phyloP scores from a whole-genome alignment of 2,329 filamentous ascomycete species.

The Aspergillus pseudoviridinutans region DNA sequence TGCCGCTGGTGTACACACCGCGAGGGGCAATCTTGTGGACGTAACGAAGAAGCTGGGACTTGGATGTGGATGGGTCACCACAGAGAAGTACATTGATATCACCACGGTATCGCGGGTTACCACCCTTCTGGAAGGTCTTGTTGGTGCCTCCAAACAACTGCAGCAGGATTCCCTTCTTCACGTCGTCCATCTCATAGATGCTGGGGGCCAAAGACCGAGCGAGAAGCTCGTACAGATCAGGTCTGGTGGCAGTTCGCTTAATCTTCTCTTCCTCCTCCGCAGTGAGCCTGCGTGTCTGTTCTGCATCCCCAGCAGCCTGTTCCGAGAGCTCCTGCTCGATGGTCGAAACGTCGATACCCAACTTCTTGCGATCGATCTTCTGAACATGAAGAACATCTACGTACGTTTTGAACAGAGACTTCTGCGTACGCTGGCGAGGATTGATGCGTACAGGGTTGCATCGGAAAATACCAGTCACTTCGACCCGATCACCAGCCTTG shows the following conservation, averaged over 20 bases:
- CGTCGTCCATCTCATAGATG: constrained; percentile 96
- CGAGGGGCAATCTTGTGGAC: constrained; percentile 97
- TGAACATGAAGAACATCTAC: constrained; percentile 94
- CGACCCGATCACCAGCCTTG: constrained; percentile 93
- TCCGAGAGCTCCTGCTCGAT: constrained; percentile 79
- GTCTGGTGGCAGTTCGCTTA: constrained; percentile 68
- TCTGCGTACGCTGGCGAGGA: constrained; percentile 84
- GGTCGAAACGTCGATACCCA: constrained; percentile 87
- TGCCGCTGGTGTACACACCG: constrained; percentile 72
- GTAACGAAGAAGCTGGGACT: constrained; percentile 91
- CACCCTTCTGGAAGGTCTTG: constrained; percentile 95
- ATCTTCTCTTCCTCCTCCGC: constrained; percentile 90
- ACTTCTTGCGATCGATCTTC: constrained; percentile 90
- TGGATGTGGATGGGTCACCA: constrained; percentile 93
- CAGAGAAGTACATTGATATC: constrained; percentile 97
- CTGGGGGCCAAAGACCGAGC: constrained; percentile 88
- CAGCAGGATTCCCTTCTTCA: constrained; percentile 96
- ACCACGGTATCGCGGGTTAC: constrained; percentile 89
- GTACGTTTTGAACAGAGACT: constrained; percentile 97
- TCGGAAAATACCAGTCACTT: constrained; percentile 95
- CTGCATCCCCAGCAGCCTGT: constrained; percentile 64
- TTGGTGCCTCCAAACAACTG: constrained; percentile 97
- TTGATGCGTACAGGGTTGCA: constrained; percentile 92
- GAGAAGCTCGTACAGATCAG: constrained; percentile 90
- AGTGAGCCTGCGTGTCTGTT: constrained; percentile 78